Base-by-base conservation (phyloP, 139 green algal species). In the Volvox africanus region DNA sequence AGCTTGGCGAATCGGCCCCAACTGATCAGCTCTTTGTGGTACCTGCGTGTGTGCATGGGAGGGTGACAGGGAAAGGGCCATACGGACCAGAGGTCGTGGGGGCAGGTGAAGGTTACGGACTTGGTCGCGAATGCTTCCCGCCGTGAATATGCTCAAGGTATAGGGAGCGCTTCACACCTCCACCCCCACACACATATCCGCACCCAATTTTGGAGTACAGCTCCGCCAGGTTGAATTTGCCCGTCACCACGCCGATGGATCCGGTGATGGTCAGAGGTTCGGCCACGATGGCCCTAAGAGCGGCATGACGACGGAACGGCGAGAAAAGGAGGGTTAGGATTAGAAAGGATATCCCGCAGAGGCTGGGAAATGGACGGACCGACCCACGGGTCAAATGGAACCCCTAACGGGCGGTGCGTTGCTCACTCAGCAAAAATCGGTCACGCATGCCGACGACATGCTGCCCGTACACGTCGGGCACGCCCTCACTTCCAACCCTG, bases 251-350 rank as follows among this genome's bases (percentile, higher is more conserved):
- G 44, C 98, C 98, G 50, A 99, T 99, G 88, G 91, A 97, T 33
- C 98, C 98, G 6, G 98, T 99, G 87, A 99, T 95, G 24, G 98
- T 99, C 20, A 99, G 93, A 1, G 92, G 80, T 94, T 99, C 94
- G 28, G 98, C 98, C 28, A 99, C 96, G 32, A 99, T 97, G 79
- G 88, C 89, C 80, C 85, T 89, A 68, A 28, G 61, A 26, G 84
- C 17, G 24, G 67, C 11, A 20, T 26, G 68, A 32, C 35, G 37
- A 69, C 26, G 0, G 14, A n/a, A n/a, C 17, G 67, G 37, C 12
- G 2, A 0, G 61, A 61, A 16, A 20, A 24, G 61, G 32, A n/a
- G n/a, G 18, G 82, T 32, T 35, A 30, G 65, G 67, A 62, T 30
- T n/a, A n/a, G n/a, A n/a, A n/a, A n/a, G n/a, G n/a, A n/a, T n/a